Evolutionary conservation across 352 stramenopile species (phyloP), one percentile per base, ranked within the genome.

Genomic region (Phytopythium cucurbitacearum): DNA sequence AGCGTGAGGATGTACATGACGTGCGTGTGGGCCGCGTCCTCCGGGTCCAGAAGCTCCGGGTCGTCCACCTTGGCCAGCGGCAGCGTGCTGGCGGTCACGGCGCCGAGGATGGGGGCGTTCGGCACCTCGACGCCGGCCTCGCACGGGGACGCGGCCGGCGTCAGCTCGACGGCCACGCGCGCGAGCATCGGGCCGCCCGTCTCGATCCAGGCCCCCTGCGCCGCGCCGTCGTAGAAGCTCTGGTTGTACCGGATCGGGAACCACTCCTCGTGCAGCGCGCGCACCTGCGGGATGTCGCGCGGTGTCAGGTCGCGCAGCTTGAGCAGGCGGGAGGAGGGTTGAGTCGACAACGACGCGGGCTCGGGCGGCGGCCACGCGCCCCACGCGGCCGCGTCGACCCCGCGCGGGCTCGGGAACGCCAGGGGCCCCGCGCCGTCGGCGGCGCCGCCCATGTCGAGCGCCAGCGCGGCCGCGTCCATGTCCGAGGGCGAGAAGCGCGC

Each of bases 1-100:
- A 99, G 72, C 34, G 95, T 98, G 55, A 99, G 89, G 48, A 99
- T 98, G 70, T 99, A 99, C 83, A 98, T 98, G 53, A 98, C 81
- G 53, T 82, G 73, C 2, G 73, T 87, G 65, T 97, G 77, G 12
- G 60, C 67, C 75, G 62, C 53, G 62, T 87, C 67, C 51, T 75
- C 69, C 0, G 56, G 59, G 10, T 87, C 69, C 49, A 89, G 69
- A 56, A 85, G 59, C 6, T 76, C 61, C 38, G 67, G 75, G 70
- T 77, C 81, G 45, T 87, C 86, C 53, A 82, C 72, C 50, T 73
- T 86, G 59, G 60, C 74, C n/a, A 81, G 85, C 32, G 72, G 88
- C 62, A 83, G 77, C 48, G 76, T 95, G 67, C 79, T 98, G 62
- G 87, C 87, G n/a, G 85, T 95, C 40, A 98, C 78, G 39, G 80